phyloP scores from a whole-genome alignment of 2,329 filamentous ascomycete genomes.

The Trichoderma guizhouense region DNA sequence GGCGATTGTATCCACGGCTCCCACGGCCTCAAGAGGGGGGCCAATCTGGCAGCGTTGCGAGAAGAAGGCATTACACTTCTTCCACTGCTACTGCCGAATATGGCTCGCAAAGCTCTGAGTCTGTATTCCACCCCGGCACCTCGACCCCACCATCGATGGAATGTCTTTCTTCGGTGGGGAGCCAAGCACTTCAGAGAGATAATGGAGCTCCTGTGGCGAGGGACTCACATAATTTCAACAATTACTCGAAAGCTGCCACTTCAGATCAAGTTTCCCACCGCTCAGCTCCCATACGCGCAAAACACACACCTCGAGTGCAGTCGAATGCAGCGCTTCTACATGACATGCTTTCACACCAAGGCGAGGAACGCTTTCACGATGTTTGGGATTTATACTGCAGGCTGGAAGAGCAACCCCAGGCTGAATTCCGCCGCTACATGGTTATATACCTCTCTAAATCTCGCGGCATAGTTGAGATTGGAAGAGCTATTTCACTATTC shows the following conservation, averaged over 20 bases:
- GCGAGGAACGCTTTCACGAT: conserved; percentile 35
- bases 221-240: background rate
- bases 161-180: background rate
- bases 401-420: conserved; percentile 33
- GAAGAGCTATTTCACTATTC: conserved; percentile 46
- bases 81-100: conserved; percentile 19
- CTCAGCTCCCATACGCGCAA: background rate
- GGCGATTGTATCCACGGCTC: conserved; percentile 34
- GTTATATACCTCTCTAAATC: conserved; percentile 44
- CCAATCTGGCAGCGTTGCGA: conserved; percentile 19
- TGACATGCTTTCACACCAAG: conserved; percentile 26
- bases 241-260: background rate
- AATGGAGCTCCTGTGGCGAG: background rate
- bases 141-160: conserved; percentile 1
- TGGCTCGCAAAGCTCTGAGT: background rate
- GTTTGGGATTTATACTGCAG: conserved; percentile 44
- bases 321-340: background rate
- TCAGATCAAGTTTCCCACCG: background rate
- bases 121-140: background rate
- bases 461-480: conserved; percentile 41
- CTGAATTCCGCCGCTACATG: conserved; percentile 32
- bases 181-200: background rate
- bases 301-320: background rate
- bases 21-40: conserved; percentile 25
- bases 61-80: conserved; percentile 30